A percentile compares a stretch with the other conserved stretches of the same genome.
Evolutionary conservation across 345 rosid genomes (phyloP).

Genomic region (Sonneratia caseolaris): DNA sequence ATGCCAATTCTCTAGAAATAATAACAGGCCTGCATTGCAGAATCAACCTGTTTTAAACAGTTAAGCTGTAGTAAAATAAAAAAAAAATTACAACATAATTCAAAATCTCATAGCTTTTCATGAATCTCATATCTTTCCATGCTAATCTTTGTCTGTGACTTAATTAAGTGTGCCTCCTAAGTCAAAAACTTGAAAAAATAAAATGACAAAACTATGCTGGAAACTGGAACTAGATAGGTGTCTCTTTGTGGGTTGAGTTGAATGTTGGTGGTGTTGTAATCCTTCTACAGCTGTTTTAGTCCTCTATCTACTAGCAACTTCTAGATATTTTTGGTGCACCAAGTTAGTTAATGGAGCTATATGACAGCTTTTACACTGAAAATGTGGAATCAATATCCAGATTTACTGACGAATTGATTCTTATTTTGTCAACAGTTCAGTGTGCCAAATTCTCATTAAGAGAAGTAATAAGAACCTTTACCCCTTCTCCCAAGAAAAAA

Average conservation of each 20-base stretch:
- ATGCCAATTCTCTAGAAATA: neutral
- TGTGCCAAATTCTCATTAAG: neutral
- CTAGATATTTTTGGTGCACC: neutral
- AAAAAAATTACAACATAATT: neutral
- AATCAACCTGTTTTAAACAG: neutral
- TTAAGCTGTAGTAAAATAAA: neutral
- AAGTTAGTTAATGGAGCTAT: neutral
- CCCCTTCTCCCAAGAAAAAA: no score
- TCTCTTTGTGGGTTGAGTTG: neutral
- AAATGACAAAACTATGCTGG: neutral
- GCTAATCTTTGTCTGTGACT: neutral
- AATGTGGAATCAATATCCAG: neutral
- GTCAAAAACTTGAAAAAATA: neutral
- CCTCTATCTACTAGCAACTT: neutral
- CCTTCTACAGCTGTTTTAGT: neutral
- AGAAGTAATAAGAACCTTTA: neutral
- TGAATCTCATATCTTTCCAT: neutral
- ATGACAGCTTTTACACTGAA: neutral
- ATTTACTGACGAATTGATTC: neutral
- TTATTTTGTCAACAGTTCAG: neutral
- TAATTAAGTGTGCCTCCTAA: neutral
- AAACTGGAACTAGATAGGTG: neutral
- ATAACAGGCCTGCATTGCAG: neutral
- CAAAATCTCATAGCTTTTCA: neutral
- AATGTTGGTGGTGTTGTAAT: neutral